Evolutionary conservation across 2,329 filamentous ascomycete genomes (phyloP).

Genomic region (Emergomyces africanus): DNA sequence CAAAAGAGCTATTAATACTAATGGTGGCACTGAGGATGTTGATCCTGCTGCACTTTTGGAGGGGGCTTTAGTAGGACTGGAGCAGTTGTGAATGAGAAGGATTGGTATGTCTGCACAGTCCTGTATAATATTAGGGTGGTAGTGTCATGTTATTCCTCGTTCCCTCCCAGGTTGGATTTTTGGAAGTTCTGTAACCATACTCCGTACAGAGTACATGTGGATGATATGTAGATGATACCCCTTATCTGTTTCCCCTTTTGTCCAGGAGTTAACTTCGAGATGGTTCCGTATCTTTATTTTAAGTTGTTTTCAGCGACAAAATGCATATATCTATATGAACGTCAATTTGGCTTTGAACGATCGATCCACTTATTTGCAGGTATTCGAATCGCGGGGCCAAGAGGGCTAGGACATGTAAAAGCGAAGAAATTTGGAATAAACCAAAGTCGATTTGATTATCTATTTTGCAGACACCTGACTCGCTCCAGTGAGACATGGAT

Average conservation of each 20-base stretch:
- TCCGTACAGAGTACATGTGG: no score
- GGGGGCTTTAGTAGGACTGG: conserved; percentile 29
- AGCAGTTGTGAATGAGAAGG: conserved; percentile 24
- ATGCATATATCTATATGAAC: no score
- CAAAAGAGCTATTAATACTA: conserved; percentile 15
- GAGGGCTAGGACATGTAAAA: not conserved
- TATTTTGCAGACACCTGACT: not conserved
- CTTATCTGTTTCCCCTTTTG: not conserved
- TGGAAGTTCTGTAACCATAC: not conserved
- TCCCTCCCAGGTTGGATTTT: not conserved
- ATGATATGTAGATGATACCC: not conserved
- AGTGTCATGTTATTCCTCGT: not conserved
- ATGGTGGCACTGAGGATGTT: conserved; percentile 10
- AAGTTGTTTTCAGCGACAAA: not conserved
- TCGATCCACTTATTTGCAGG: not conserved
- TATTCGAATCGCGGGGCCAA: not conserved
- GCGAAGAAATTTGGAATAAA: not conserved
- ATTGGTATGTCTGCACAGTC: not conserved
- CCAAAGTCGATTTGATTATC: not conserved
- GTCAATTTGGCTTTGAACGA: not conserved
- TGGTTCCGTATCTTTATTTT: not conserved
- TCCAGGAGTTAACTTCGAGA: not conserved
- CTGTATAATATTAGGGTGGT: not conserved
- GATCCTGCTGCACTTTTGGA: conserved; percentile 21
- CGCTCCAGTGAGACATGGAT: not conserved